Percentiles rank a stretch among this genome's conserved stretches.
These are phyloP conservation scores for Sphaerulina populicola DNA, from an alignment of 2,329 filamentous ascomycete species.

Conservation along the genomic window DNA sequence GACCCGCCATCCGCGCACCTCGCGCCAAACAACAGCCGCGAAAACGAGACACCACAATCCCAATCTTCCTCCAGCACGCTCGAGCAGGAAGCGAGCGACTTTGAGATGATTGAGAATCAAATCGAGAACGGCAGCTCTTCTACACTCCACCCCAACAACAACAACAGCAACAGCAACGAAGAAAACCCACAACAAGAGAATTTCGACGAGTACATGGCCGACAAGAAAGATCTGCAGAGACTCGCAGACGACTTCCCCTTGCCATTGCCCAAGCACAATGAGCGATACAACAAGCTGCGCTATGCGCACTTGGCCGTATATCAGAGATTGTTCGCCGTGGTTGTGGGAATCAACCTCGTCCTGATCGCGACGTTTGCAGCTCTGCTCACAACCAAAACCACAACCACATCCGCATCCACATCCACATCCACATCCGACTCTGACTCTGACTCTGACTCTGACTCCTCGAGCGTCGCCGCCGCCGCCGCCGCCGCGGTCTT, in stretches of 20 bases:
- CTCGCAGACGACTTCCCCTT: constrained; percentile 20
- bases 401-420: too few relatives aligned
- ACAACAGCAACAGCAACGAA: too few relatives aligned
- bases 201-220: constrained; percentile 18
- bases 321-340: constrained; percentile 26
- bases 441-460: too few relatives aligned
- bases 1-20: constrained; percentile 1
- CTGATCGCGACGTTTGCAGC: constrained; percentile 14
- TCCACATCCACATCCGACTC: too few relatives aligned
- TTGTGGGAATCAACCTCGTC: constrained; percentile 27
- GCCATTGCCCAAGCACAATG: constrained; percentile 15
- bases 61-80: not conserved
- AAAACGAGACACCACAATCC: not conserved
- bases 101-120: not conserved
- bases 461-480: too few relatives aligned
- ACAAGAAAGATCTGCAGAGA: constrained; percentile 20
- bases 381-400: not conserved
- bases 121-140: not conserved
- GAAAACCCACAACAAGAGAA: not conserved
- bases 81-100: not conserved
- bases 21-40: too few relatives aligned
- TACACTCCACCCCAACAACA: constrained; percentile 1
- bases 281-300: constrained; percentile 21
- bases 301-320: constrained; percentile 31
- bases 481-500: too few relatives aligned